Base-by-base conservation (phyloP, 1,284 basidiomycete genomes). In the Cutaneotrichosporon arboriforme region DNA sequence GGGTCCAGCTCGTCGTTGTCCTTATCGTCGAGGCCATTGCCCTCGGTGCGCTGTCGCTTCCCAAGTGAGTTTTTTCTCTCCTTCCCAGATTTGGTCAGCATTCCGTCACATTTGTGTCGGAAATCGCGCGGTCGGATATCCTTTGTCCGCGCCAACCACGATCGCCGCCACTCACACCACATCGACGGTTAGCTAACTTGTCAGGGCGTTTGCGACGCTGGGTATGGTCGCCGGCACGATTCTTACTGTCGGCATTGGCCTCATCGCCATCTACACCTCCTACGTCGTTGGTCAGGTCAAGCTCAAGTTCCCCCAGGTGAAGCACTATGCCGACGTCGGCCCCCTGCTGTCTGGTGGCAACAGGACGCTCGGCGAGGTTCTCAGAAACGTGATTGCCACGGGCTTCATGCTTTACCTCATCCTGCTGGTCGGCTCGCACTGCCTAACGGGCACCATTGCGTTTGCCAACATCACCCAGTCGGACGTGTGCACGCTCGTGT, bases 251-350 rank as follows among this genome's bases (percentile, higher is more conserved):
- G 52, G 46, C 17, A 55, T 58, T 18, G 57, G 57, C 1, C 14
- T 54, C 14, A 36, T 58, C 17, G 57, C 57, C 33, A 54, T 58
- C 36, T 58, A 58, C 52, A 55, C 52, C 4, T 58, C 57, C 22
- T 55, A 52, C 26, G 52, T 58, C 2, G 44, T 58, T 38, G 57
- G 57, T 4, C 52, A 55, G 46, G 57, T 58, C 57, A 58, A 58
- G 57, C 39, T 58, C 46, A 54, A 54, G 43, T 49, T 46, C 47
- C 57, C 57, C 21, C 57, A 58, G 41, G 52, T 58, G 26, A 9
- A 8, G 22, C 57, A 58, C 50, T 58, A 58, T 46, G 43, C 46
- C 18, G 52, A 58, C 40, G 36, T 58, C n/a, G 57, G 57, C n/a
- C 46, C 46, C 5, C 47, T 58, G 8, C 47, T 58, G 15, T 35